Evolutionary conservation across 352 stramenopile genomes (phyloP).

Genomic region (Halophytophthora polymorphica): DNA sequence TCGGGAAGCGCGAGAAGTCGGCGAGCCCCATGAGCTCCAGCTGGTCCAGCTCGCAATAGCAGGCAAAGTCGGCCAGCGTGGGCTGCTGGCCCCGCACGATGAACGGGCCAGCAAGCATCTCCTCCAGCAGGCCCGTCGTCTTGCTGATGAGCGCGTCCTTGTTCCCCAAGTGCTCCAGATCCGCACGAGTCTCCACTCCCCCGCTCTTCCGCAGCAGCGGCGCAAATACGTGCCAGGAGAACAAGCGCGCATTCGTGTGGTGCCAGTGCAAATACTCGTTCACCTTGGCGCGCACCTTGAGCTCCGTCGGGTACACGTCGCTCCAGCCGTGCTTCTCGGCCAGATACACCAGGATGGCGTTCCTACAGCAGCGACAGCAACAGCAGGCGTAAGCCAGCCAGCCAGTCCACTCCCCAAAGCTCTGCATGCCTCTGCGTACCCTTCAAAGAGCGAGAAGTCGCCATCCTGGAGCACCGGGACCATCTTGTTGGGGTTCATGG

Average conservation of each 20-base stretch:
- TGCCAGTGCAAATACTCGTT: too few relatives aligned
- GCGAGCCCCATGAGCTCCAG: slow-evolving; percentile 30
- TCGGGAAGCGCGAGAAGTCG: slow-evolving; percentile 5
- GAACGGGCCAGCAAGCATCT: slow-evolving; percentile 39
- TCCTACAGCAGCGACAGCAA: slow-evolving; percentile 10
- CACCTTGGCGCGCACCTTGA: slow-evolving; percentile 37
- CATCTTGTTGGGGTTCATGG: slow-evolving; percentile 52
- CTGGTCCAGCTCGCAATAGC: slow-evolving; percentile 61
- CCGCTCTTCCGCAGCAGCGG: too few relatives aligned
- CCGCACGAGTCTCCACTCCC: slow-evolving; percentile 18
- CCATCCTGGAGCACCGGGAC: slow-evolving; percentile 52
- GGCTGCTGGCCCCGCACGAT: slow-evolving; percentile 32
- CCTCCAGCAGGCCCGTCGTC: slow-evolving; percentile 32
- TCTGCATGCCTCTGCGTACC: slow-evolving; percentile 51
- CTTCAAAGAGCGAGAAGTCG: too few relatives aligned
- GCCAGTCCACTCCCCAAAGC: background rate
- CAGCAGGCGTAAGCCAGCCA: slow-evolving; percentile 1
- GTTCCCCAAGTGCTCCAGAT: slow-evolving; percentile 25
- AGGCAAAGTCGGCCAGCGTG: slow-evolving; percentile 43
- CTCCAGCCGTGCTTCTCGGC: slow-evolving; percentile 41
- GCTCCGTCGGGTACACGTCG: slow-evolving; percentile 39
- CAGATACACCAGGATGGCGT: slow-evolving; percentile 44
- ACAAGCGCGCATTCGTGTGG: too few relatives aligned
- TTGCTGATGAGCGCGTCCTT: slow-evolving; percentile 29
- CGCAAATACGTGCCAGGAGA: too few relatives aligned